Evolutionary conservation across 2,329 filamentous ascomycete genomes (phyloP), one percentile per base, ranked within the genome.

Genomic region (Fusarium sp.): DNA sequence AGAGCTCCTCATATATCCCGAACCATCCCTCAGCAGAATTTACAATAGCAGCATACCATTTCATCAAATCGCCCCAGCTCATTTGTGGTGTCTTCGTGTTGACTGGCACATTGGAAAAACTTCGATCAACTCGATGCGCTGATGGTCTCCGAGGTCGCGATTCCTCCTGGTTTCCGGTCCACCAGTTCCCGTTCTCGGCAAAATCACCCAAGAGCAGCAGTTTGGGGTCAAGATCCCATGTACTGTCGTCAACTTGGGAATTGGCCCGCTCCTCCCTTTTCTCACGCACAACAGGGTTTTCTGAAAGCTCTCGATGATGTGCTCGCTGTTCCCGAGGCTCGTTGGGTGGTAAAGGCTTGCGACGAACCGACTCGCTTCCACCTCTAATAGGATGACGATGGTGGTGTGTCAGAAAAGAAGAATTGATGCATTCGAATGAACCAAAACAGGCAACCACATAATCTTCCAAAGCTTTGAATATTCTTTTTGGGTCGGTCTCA

Each of bases 171-270:
- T 85, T 85, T 3, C 91, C 92, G 46, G 91, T 90, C 92, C 92
- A 95, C 93, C 92, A 95, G 9, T 87, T 88, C 4, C 92, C 92
- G 75, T 96, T 96, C 76, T 96, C 93, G 1, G 90, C 91, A 69
- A 94, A 85, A 73, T 94, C 88, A 4, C 92, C 92, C 3, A 94
- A 78, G 8, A 94, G 82, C 21, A 95, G 81, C 7, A 92, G 86
- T 75, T 94, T 96, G 1, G 91, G 88, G 76, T 96, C 93, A 21
- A 94, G 80, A 50, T 92, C 90, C 55, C 71, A 73, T 19, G 71
- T 54, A 33, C 62, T 39, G 22, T 71, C 67, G 9, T 76, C 71
- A 21, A 52, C 33, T 7, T 72, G 70, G 4, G 51, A 46, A 11
- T 57, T 58, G 7, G 70, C 67, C 49, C 70, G 65, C 26, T 62